Base-by-base conservation (phyloP, 768 basidiomycete genomes). In the Tulasnella sp. region DNA sequence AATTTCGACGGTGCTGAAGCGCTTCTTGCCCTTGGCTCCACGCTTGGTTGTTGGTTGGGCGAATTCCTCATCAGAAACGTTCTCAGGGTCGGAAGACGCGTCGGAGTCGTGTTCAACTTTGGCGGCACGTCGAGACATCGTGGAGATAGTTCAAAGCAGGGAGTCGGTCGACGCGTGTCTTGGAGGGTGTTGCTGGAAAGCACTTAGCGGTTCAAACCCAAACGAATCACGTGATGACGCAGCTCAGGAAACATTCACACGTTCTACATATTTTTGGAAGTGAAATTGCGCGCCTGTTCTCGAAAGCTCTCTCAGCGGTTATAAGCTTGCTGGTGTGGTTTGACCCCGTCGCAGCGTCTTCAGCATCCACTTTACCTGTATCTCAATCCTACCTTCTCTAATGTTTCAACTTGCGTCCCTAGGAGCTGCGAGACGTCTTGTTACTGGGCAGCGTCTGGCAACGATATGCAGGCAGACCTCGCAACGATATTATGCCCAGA, bases 1-100 rank as follows among this genome's bases (percentile, higher is more conserved):
- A 27, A 78, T 42, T 58, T 77, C 46, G 21, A 77, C 78, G 34
- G 81, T 80, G 58, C 82, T 81, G 75, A 81, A 52, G 39, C 81
- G 82, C 62, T 80, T 80, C 79, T 83, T 83, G 71, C 73, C 71
- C 73, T 78, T 81, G 81, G 84, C 83, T 83, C 83, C 83, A 39
- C 73, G 80, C 82, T 81, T 77, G 83, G 85, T 48, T 58, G 78
- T 81, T 83, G 84, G 81, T 82, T 82, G 84, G 82, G 82, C 83
- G 83, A 82, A 81, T 40, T 78, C 80, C 39, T 80, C 68, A 27
- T 81, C 75, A 21, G 62, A 68, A 19, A 68, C 31, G 62, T 68
- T 68, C 62, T 81, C 81, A 10, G 44, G 77, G 44, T 80, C 81
- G 36, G 72, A 77, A 18, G 78, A 81, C 71, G 77, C 80, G 42